Evolutionary conservation across 2,329 filamentous ascomycete species (phyloP), one percentile per base, ranked within the genome.

Genomic region (Scleromitrula shiraiana): DNA sequence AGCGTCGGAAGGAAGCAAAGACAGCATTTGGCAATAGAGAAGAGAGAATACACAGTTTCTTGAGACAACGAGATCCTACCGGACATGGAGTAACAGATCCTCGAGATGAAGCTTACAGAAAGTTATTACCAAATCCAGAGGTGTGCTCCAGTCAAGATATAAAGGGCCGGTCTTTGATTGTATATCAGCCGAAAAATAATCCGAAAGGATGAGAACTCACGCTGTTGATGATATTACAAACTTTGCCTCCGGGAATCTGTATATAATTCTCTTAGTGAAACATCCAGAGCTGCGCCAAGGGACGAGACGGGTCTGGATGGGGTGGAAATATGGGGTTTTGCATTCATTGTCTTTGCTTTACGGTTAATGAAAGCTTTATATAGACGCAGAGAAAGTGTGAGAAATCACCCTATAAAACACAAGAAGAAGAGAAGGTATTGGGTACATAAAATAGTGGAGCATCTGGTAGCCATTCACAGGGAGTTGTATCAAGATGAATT

Each of bases 11-110:
- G 59, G 65, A 73, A 57, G 70, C 78, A 47, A 69, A 73, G 52
- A 71, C 73, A 42, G 68, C 74, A 30, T 63, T 76, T 65, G 59
- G 68, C 62, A 69, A 67, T 59, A 72, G 77, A 46, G 76, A 85
- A 52, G 80, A 82, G 59, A 75, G 88, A 44, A 82, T 97, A 32
- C 77, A 88, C 56, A 80, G 70, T 46, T 97, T 97, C 61, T 56
- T 97, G 50, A 78, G 80, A 59, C 79, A 85, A 50, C 74, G 88
- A 55, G 85, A 93, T 24, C 57, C 56, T 2, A 26, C 45, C n/a
- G 58, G 56, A 32, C 51, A 54, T 50, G 49, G 45, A 6, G 6
- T 53, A n/a, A 51, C 48, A 3, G 53, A 59, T 46, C 40, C 47
- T 15, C 60, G 67, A 41, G 71, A 74, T 30, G 72, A 72, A 48